Percentiles rank a stretch among this genome's conserved stretches.
Evolutionary conservation across 768 basidiomycete genomes (phyloP).

Genomic region (Phylloporus arenicola): DNA sequence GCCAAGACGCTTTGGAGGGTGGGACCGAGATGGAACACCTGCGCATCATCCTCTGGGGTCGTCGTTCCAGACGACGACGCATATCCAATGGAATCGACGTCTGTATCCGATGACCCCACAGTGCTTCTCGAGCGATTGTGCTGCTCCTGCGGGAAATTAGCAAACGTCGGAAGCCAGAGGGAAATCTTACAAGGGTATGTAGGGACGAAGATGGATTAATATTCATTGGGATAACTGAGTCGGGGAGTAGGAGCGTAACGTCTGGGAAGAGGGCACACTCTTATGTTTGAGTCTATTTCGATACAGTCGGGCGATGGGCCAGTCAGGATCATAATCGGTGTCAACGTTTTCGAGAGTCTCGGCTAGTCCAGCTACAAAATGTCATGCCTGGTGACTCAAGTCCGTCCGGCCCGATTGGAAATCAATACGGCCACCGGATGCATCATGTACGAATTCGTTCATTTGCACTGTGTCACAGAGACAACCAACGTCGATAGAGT

Average conservation of each 20-base stretch:
- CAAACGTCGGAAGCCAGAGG: no score
- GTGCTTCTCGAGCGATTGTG: constrained; percentile 12
- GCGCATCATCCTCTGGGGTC: constrained; percentile 27
- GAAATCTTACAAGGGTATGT: constrained; percentile 5
- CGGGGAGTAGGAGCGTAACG: background rate
- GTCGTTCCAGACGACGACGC: constrained; percentile 29
- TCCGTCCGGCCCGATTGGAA: background rate
- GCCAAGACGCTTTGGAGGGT: constrained; percentile 3
- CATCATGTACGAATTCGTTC: background rate
- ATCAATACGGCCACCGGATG: background rate
- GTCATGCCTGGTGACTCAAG: constrained; percentile 5
- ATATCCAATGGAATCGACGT: constrained; percentile 17
- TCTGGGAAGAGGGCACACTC: background rate
- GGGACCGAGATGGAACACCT: constrained; percentile 19
- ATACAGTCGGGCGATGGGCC: background rate
- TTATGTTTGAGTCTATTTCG: background rate
- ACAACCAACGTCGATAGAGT: constrained; percentile 78
- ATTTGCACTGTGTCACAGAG: constrained; percentile 43
- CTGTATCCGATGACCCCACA: constrained; percentile 20
- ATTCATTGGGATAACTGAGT: constrained; percentile 8
- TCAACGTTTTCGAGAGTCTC: background rate
- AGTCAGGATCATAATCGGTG: constrained; percentile 10
- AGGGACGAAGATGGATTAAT: constrained; percentile 12
- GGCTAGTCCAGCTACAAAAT: background rate
- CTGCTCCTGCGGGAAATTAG: constrained; percentile 3